Conservation (phyloP, 768 basidiomycete genomes). For the Phallus indusiatus region DNA sequence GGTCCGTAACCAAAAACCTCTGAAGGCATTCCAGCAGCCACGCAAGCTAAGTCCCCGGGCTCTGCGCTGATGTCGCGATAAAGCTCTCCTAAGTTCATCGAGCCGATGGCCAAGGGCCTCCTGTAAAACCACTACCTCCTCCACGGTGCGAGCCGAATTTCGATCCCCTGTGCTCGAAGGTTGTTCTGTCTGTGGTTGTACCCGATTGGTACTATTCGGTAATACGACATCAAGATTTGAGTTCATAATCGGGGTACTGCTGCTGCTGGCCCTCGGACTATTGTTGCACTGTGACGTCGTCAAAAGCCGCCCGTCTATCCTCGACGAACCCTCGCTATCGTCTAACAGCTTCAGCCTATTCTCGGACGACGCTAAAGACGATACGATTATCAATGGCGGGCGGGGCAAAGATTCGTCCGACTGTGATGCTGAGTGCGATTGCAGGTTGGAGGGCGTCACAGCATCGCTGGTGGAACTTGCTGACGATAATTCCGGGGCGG, state of each 20-base stretch:
- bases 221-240: neutral
- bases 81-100: neutral
- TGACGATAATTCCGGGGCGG: neutral
- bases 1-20: slow-evolving; percentile 43
- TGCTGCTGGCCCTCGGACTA: neutral
- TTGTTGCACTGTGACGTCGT: neutral
- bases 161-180: neutral
- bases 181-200: neutral
- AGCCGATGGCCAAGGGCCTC: neutral
- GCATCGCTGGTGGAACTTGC: neutral
- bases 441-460: neutral
- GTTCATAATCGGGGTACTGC: neutral
- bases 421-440: neutral
- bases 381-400: neutral
- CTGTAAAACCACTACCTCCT: neutral
- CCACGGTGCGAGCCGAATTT: neutral
- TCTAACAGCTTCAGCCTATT: neutral
- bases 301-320: neutral
- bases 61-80: neutral
- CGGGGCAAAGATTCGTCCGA: neutral
- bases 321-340: neutral
- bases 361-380: neutral
- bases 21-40: neutral
- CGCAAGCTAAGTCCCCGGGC: neutral
- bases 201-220: neutral